A percentile compares a stretch with the other conserved stretches of the same genome.
phyloP scores from a whole-genome alignment of 768 basidiomycete genomes.

The Suillus subalutaceus region DNA sequence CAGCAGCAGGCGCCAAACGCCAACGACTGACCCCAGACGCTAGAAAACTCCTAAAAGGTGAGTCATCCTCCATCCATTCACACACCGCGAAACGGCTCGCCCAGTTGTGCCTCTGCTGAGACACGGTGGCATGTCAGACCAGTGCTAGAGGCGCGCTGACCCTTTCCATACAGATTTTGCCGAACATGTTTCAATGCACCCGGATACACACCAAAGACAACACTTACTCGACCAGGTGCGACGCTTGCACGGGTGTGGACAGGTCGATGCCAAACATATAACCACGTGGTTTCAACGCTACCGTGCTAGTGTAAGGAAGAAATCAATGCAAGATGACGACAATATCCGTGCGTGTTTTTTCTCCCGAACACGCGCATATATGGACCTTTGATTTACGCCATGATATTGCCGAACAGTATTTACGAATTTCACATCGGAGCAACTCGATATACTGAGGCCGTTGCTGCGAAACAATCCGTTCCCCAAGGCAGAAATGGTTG shows the following conservation, averaged over 20 bases:
- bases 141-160: not conserved
- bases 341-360: slow-evolving; percentile 24
- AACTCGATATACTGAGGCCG: slow-evolving; percentile 25
- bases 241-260: not conserved
- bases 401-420: slow-evolving; percentile 24
- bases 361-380: slow-evolving; percentile 4
- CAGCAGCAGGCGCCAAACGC: slow-evolving; percentile 2
- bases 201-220: not conserved
- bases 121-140: not conserved
- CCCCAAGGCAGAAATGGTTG: slow-evolving; percentile 26
- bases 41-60: not conserved
- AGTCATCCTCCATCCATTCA: not conserved
- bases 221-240: not conserved
- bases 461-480: slow-evolving; percentile 19
- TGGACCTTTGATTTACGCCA: slow-evolving; percentile 9
- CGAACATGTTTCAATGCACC: not conserved
- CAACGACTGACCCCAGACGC: not conserved
- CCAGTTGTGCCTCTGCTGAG: not conserved
- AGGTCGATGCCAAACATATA: not conserved
- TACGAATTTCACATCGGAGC: slow-evolving; percentile 24
- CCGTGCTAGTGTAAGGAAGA: not conserved
- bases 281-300: slow-evolving; percentile 25
- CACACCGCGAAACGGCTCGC: not conserved
- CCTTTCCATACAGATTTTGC: slow-evolving; percentile 1
- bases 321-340: slow-evolving; percentile 24